Conservation (phyloP, 2,329 filamentous ascomycete genomes). For the Zopfia rhizophila region DNA sequence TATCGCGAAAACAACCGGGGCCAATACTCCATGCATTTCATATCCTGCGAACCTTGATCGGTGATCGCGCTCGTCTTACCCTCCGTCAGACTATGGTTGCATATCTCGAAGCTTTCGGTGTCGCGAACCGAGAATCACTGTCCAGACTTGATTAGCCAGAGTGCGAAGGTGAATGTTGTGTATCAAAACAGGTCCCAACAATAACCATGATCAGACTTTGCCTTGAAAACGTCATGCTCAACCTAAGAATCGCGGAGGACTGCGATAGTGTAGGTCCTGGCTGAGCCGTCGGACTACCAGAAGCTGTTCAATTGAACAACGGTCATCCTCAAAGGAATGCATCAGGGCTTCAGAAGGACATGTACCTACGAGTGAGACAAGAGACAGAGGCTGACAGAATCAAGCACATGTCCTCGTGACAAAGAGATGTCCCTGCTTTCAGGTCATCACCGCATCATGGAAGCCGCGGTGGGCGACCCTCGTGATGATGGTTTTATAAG, state of each 20-base stretch:
- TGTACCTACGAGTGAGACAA: constrained; percentile 22
- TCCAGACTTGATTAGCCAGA: no score
- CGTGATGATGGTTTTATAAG: constrained; percentile 87
- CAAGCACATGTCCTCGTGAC: constrained; percentile 42
- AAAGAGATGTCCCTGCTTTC: constrained; percentile 67
- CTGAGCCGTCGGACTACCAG: constrained; percentile 52
- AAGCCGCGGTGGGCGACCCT: constrained; percentile 69
- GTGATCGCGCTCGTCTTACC: no score
- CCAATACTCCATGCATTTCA: no score
- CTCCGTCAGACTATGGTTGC: no score
- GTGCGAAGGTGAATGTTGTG: no score
- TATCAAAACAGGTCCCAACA: no score
- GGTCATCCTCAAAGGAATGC: constrained; percentile 40
- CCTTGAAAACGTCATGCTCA: constrained; percentile 48
- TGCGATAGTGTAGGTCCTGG: constrained; percentile 46
- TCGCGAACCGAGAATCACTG: no score
- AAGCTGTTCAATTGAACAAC: constrained; percentile 45
- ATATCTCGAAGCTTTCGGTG: no score
- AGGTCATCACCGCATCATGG: constrained; percentile 77
- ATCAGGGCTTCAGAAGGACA: constrained; percentile 18
- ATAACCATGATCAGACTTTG: constrained; percentile 51
- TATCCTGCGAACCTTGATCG: no score
- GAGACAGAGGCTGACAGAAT: constrained; percentile 20
- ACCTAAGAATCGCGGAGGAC: constrained; percentile 42
- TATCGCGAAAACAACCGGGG: no score